Base-by-base conservation (phyloP, 441 rosid species). In the Gossypium davidsonii region DNA sequence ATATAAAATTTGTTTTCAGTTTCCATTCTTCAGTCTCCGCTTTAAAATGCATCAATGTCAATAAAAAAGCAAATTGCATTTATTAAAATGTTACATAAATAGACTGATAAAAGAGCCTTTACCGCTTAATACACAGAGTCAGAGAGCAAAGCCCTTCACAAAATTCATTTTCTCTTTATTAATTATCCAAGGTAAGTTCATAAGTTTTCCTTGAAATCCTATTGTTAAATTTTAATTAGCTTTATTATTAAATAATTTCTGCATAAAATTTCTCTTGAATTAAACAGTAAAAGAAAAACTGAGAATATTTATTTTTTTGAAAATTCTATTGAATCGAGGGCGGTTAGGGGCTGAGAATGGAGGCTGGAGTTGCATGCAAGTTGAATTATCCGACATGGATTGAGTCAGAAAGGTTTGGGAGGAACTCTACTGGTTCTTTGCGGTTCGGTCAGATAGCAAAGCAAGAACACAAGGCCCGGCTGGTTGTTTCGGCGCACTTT, bases 351-450 rank as follows among this genome's bases (percentile, higher is more conserved):
- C 15, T 46, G 23, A 65, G 28, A 15, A 92, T 90, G 93, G 92
- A 89, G 67, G 89, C 83, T 17, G 80, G 74, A 66, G 66, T 78
- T 73, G 81, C 77, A 44, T 83, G 74, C 57, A 74, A 82, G 75
- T 78, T 84, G 42, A 91, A 86, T 52, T 76, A 73, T 71, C 78
- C 89, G 7, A 64, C 78, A 51, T 82, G 88, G 87, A 77, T 79
- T 55, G 87, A 78, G 76, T 55, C 69, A 51, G 84, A 82, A 37
- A 79, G 34, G 26, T 60, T 82, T 5, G 62, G 62, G 6, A 76
- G 79, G 58, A 86, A 76, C 56, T 71, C 73, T 14, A 49, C 63
- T 23, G 73, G 79, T 77, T 81, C 84, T 7, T 72, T 87, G 51
- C 73, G 63, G 71, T 74, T 75, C 59, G 71, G 82, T 56, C 78